These are phyloP conservation scores for Saturnispora diversa DNA, from an alignment of 805 yeast genomes.

Conservation along the genomic window DNA sequence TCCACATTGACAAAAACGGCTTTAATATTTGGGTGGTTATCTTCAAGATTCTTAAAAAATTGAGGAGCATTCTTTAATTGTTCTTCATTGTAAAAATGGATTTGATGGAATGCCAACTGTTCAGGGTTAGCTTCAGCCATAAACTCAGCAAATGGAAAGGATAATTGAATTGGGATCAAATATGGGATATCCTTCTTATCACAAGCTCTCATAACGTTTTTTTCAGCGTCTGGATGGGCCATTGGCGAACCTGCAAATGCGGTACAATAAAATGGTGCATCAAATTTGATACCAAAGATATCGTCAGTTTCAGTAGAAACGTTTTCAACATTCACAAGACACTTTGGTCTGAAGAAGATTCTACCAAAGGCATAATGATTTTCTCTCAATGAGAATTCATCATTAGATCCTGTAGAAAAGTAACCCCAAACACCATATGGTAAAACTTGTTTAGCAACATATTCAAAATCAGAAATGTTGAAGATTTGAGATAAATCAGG, in stretches of 20 bases:
- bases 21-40: conserved; percentile 47
- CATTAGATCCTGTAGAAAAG: conserved; percentile 85
- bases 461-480: conserved; percentile 79
- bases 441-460: conserved; percentile 69
- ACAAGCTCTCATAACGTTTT: conserved; percentile 64
- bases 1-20: conserved; percentile 81
- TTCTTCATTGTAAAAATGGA: conserved; percentile 51
- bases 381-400: conserved; percentile 80
- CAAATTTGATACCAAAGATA: conserved; percentile 8
- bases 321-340: conserved; percentile 60
- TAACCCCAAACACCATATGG: conserved; percentile 80
- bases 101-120: conserved; percentile 77
- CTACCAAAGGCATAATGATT: conserved; percentile 55
- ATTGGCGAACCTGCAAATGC: conserved; percentile 84
- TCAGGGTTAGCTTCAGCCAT: conserved; percentile 48
- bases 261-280: conserved; percentile 76
- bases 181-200: conserved; percentile 61
- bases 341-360: conserved; percentile 74
- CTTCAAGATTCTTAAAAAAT: conserved; percentile 20
- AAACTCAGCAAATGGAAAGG: conserved; percentile 76
- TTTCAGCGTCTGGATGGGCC: conserved; percentile 88
- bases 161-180: conserved; percentile 82
- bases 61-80: conserved; percentile 48
- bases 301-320: conserved; percentile 15
- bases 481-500: conserved; percentile 66